Conservation (phyloP, 2,329 filamentous ascomycete genomes). For the Colletotrichum costaricense region DNA sequence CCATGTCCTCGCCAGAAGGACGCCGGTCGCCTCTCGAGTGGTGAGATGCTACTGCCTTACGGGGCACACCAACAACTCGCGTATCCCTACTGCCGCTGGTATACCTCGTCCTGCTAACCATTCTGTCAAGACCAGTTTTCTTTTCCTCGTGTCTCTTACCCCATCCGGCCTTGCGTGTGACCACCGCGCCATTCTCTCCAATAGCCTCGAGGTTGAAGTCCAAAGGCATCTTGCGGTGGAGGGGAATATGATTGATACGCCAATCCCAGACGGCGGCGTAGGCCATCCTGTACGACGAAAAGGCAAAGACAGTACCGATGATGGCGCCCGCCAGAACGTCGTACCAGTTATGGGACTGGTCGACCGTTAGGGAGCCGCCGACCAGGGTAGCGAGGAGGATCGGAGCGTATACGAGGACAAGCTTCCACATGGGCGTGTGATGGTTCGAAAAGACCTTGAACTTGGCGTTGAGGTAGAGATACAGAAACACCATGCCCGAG, state of each 20-base stretch:
- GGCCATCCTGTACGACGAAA: constrained; percentile 73
- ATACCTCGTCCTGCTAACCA: neutral
- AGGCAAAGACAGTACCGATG: constrained; percentile 74
- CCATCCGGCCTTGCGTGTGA: constrained; percentile 71
- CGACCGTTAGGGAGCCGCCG: constrained; percentile 76
- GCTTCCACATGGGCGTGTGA: constrained; percentile 81
- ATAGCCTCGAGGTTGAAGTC: constrained; percentile 56
- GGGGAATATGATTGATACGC: constrained; percentile 73
- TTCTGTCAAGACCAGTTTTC: neutral
- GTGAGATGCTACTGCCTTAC: constrained; percentile 21
- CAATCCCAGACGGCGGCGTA: constrained; percentile 78
- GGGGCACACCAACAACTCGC: constrained; percentile 13
- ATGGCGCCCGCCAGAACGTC: constrained; percentile 73
- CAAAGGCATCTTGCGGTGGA: constrained; percentile 69
- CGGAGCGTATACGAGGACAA: constrained; percentile 72
- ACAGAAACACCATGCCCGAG: constrained; percentile 77
- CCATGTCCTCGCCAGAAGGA: constrained; percentile 8
- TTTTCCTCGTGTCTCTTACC: constrained; percentile 46
- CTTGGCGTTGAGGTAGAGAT: constrained; percentile 81
- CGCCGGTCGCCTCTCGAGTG: constrained; percentile 1
- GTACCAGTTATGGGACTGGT: constrained; percentile 82
- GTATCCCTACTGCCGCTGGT: constrained; percentile 18
- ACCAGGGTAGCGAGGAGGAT: constrained; percentile 76
- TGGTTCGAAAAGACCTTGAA: constrained; percentile 80
- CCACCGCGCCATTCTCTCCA: constrained; percentile 62